phyloP scores from a whole-genome alignment of 1,284 basidiomycete species.

The Papiliotrema nemorosa region DNA sequence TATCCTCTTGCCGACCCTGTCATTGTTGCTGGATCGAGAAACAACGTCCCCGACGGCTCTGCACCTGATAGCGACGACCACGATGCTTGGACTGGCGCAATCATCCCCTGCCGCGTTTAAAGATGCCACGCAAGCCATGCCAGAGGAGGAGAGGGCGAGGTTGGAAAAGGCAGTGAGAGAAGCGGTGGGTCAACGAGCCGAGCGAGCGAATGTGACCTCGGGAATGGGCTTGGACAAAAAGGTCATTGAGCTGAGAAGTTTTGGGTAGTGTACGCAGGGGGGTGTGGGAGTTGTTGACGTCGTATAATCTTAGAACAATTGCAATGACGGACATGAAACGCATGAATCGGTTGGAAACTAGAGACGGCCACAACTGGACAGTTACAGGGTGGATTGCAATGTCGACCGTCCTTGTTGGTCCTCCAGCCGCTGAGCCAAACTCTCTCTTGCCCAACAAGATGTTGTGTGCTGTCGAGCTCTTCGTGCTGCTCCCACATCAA shows the following conservation, averaged over 20 bases:
- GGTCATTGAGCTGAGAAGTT: slow-evolving; percentile 45
- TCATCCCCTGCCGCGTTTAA: slow-evolving; percentile 75
- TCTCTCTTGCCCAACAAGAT: too few species aligned
- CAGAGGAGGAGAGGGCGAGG: slow-evolving; percentile 58
- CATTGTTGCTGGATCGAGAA: slow-evolving; percentile 64
- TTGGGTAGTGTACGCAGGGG: slow-evolving; percentile 23
- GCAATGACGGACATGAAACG: too few species aligned
- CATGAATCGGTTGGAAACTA: too few species aligned
- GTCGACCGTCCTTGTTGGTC: too few species aligned
- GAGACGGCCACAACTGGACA: too few species aligned
- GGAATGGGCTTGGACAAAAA: slow-evolving; percentile 39
- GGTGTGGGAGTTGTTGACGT: too few species aligned
- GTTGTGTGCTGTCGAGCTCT: too few species aligned
- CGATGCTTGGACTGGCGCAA: slow-evolving; percentile 73
- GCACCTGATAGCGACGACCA: slow-evolving; percentile 64
- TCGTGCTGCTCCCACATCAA: too few species aligned
- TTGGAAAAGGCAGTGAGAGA: slow-evolving; percentile 77
- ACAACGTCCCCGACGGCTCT: slow-evolving; percentile 54
- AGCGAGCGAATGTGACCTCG: slow-evolving; percentile 42
- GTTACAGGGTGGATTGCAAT: too few species aligned
- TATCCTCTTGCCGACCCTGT: slow-evolving; percentile 73
- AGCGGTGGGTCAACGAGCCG: slow-evolving; percentile 56
- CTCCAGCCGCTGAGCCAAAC: too few species aligned
- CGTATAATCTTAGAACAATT: too few species aligned
- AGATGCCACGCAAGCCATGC: slow-evolving; percentile 72